Conservation (phyloP, 1,284 basidiomycete genomes). For the Ustilago shanxiensis region DNA sequence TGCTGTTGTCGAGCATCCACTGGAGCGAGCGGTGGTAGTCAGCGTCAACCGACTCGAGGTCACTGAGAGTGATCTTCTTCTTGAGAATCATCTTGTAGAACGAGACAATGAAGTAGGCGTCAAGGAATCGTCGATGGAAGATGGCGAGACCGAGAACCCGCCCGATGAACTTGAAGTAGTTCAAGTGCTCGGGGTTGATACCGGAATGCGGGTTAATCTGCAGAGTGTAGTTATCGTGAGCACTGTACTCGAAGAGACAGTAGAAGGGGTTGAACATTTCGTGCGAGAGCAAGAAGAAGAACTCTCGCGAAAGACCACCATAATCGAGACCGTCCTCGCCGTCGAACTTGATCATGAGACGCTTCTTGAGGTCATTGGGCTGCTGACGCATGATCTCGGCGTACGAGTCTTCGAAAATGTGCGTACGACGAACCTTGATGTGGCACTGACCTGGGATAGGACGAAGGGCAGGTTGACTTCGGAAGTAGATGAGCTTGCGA, state of each 20-base stretch:
- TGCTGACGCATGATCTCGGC: constrained; percentile 94
- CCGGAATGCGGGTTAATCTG: constrained; percentile 98
- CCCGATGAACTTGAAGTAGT: constrained; percentile 99
- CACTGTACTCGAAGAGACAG: constrained; percentile 98
- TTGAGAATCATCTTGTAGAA: constrained; percentile 94
- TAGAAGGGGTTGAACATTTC: constrained; percentile 84
- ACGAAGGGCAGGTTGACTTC: constrained; percentile 94
- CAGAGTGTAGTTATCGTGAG: constrained; percentile 98
- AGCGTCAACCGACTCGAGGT: constrained; percentile 69
- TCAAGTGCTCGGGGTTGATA: constrained; percentile 98
- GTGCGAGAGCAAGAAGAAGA: constrained; percentile 99
- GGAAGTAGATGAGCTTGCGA: constrained; percentile 98
- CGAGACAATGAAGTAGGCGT: constrained; percentile 97
- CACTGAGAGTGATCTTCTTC: constrained; percentile 68
- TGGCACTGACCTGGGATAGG: constrained; percentile 87
- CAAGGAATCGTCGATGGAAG: constrained; percentile 97
- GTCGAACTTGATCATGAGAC: constrained; percentile 98
- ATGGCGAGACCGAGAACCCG: constrained; percentile 93
- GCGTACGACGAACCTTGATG: constrained; percentile 90
- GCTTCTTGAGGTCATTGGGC: constrained; percentile 93
- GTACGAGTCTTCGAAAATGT: constrained; percentile 97
- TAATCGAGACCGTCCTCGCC: constrained; percentile 99
- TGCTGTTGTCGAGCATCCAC: constrained; percentile 81
- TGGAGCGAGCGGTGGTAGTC: constrained; percentile 85
- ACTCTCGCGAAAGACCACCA: constrained; percentile 97